These are phyloP conservation scores for Inonotus hispidus DNA, from an alignment of 1,284 basidiomycete genomes.

Conservation along the genomic window DNA sequence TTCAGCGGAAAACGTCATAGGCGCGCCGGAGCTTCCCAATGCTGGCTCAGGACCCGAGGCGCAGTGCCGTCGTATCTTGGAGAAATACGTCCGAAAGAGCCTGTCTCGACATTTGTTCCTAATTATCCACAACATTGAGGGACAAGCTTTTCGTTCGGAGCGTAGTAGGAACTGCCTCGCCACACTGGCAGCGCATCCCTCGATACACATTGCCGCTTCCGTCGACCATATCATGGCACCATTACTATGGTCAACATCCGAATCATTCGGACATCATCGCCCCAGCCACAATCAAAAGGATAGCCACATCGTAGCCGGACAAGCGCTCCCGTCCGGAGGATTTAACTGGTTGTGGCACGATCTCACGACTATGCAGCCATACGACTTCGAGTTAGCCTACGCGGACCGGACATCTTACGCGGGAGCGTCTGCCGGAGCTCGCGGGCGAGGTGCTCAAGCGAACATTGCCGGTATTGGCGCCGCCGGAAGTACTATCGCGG, in stretches of 20 bases:
- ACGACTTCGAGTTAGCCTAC: conserved; percentile 72
- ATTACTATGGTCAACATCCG: conserved; percentile 68
- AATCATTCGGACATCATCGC: conserved; percentile 37
- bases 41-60: conserved; percentile 44
- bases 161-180: conserved; percentile 61
- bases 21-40: conserved; percentile 37
- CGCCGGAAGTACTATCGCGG: conserved; percentile 49
- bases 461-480: not conserved
- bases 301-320: conserved; percentile 12
- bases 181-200: conserved; percentile 61
- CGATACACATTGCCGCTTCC: conserved; percentile 77
- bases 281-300: conserved; percentile 27
- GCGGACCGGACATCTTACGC: conserved; percentile 60
- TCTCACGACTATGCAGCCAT: conserved; percentile 75
- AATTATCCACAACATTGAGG: conserved; percentile 85
- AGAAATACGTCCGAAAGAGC: conserved; percentile 44
- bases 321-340: conserved; percentile 36
- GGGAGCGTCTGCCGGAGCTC: conserved; percentile 39
- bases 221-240: conserved; percentile 82
- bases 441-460: conserved; percentile 27
- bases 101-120: conserved; percentile 54
- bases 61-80: conserved; percentile 57
- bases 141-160: conserved; percentile 56
- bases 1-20: conserved; percentile 36
- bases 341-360: conserved; percentile 89